Base-by-base conservation (phyloP, 768 basidiomycete species). In the Pleurotus ostreatus region DNA sequence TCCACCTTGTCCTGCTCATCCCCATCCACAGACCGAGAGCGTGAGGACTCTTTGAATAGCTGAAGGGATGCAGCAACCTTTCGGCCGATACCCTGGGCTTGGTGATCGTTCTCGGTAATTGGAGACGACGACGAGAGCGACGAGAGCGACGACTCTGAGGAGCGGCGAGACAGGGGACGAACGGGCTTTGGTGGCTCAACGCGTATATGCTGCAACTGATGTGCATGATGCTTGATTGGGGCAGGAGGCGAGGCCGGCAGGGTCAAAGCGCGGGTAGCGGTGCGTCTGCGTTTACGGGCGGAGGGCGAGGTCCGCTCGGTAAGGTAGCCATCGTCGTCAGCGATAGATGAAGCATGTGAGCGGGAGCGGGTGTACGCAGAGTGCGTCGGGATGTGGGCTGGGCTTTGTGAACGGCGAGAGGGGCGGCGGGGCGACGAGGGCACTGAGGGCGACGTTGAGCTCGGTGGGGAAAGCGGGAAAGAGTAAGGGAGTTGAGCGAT, bases 31-130 rank as follows among this genome's bases (percentile, higher is more conserved):
- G 71, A 25, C 18, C 51, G 59, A 44, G 70, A 69, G 34, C 75
- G 74, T 45, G 78, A 72, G 0, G 88, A 85, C 71, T 90, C 88
- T 63, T 87, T 91, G 77, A 93, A 93, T 9, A 93, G 77, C 61
- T 91, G 85, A 9, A 93, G 76, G 4, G 86, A 84, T 9, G 86
- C 89, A 1, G 91, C 91, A 30, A 93, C 90, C 68, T 93, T 93
- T 61, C 91, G 83, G 26, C 89, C 86, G 47, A 85, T 88, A 16
- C 83, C 84, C 13, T 66, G 60, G 4, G 22, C 48, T 13, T 64
- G 63, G 34, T 63, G 55, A 13, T 46, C 57, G 41, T 73, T 70
- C 12, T 61, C 65, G 49, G 66, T 64, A 15, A 70, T 66, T n/a
- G 64, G 67, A 16, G 65, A 62, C 38, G 65, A 59, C 18, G 68